phyloP scores from a whole-genome alignment of 805 yeast genomes.

The Schizosaccharomyces osmophilus region DNA sequence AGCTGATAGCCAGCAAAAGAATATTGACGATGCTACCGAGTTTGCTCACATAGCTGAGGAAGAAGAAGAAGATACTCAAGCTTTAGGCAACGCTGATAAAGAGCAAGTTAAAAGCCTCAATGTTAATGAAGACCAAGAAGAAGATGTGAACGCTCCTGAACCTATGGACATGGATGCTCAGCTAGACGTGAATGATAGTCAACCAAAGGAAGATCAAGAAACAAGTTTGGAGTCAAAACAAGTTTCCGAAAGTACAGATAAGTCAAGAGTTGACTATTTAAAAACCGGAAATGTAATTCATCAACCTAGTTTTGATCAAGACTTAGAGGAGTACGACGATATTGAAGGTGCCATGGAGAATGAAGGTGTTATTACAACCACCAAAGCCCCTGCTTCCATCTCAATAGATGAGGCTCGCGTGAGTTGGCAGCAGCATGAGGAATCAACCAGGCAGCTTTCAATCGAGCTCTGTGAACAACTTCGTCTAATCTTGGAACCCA shows the following conservation, averaged over 20 bases:
- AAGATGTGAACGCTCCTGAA: slow-evolving; percentile 16
- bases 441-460: slow-evolving; percentile 68
- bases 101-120: slow-evolving; percentile 58
- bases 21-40: not conserved
- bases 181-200: slow-evolving; percentile 12
- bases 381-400: slow-evolving; percentile 17
- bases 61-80: slow-evolving; percentile 14
- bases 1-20: not conserved
- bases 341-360: slow-evolving; percentile 5
- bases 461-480: slow-evolving; percentile 78
- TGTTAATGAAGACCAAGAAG: slow-evolving; percentile 21
- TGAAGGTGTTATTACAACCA: not conserved
- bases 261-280: not conserved
- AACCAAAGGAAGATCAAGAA: slow-evolving; percentile 13
- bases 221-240: slow-evolving; percentile 10
- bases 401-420: slow-evolving; percentile 40
- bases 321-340: slow-evolving; percentile 2
- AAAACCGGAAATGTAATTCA: not conserved
- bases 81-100: slow-evolving; percentile 66
- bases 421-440: slow-evolving; percentile 63
- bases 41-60: slow-evolving; percentile 2
- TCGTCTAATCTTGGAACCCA: slow-evolving; percentile 80
- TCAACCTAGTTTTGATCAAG: not conserved
- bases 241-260: slow-evolving; percentile 18
- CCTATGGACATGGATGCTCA: slow-evolving; percentile 15